Evolutionary conservation across 2,329 filamentous ascomycete species (phyloP), one percentile per base, ranked within the genome.

Genomic region (Cladosporium sp.): DNA sequence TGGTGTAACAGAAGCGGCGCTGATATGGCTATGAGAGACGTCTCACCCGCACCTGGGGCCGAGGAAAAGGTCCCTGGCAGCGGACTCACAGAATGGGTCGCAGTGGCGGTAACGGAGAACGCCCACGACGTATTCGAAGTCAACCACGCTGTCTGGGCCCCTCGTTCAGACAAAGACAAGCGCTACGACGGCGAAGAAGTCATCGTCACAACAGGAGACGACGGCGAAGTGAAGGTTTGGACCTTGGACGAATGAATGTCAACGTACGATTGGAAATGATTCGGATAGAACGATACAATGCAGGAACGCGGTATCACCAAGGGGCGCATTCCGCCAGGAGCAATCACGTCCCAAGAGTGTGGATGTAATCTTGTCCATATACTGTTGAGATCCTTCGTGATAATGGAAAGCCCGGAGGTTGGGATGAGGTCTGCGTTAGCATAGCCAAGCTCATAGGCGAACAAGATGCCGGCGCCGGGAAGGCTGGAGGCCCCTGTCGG

Each of bases 81-180:
- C 9, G 10, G 43, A 46, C 56, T 65, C 42, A 80, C 78, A 1
- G 77, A 80, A 55, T 97, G 93, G 93, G 75, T 77, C 6, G 70
- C 92, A 3, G 65, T 95, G 13, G 81, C 83, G 0, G 79, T 80
- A n/a, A 66, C 87, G 1, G 77, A 85, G 44, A 85, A 84, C 33
- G 88, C 85, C 2, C 93, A 98, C 68, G 91, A 89, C 1, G 88
- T 95, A 2, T 96, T 92, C 65, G 93, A 98, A 71, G 79, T 97
- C 58, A 98, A 98, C 64, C 90, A 96, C 69, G 80, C 93, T 45
- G 83, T 82, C 2, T 98, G 93, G 93, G 90, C 89, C 59, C 81
- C 79, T 61, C 78, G 91, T 53, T 86, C 82, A 53, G 90, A 95
- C 67, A 76, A 77, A 46, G 84, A 74, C 1, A 77, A 77, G 65